phyloP scores from a whole-genome alignment of 2,329 filamentous ascomycete species.

The Hymenoscyphus fraxineus region DNA sequence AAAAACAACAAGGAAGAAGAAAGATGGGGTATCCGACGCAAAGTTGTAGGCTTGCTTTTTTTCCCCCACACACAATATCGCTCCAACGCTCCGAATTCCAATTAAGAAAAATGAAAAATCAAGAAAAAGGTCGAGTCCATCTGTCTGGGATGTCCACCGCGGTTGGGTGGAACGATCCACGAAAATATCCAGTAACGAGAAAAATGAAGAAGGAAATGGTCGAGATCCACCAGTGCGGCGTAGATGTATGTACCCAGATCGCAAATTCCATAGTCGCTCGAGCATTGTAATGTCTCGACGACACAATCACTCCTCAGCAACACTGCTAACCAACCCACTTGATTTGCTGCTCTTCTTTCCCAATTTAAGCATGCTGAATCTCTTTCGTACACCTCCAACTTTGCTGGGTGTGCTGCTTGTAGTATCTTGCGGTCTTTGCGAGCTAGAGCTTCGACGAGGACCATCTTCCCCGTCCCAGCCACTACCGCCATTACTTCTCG shows the following conservation, averaged over 20 bases:
- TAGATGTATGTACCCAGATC: background rate
- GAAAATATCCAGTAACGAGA: background rate
- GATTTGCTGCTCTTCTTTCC: conserved; percentile 37
- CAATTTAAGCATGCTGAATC: conserved; percentile 32
- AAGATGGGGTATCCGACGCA: conserved; percentile 2
- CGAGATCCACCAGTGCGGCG: background rate
- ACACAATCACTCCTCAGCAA: conserved; percentile 28
- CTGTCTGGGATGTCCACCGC: background rate
- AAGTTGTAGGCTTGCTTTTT: background rate
- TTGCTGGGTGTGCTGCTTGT: conserved; percentile 22
- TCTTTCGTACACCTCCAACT: conserved; percentile 35
- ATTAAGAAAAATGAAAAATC: background rate
- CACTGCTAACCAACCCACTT: conserved; percentile 30
- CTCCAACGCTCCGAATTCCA: background rate
- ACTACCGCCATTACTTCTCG: conserved; percentile 5
- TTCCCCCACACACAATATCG: background rate
- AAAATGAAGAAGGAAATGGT: conserved; percentile 1
- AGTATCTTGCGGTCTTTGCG: conserved; percentile 19
- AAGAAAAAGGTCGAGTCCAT: background rate
- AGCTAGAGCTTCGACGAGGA: conserved; percentile 24
- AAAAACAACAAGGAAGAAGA: conserved; percentile 6
- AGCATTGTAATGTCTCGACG: background rate
- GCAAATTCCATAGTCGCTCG: background rate
- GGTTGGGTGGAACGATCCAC: background rate
- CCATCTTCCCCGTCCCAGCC: background rate